phyloP scores from a whole-genome alignment of 78 protist species.

The slime mould (Dictyostelium discoideum) region dicty_2.7 NC_007090.3:5419001-5419500 shows the following conservation, averaged over 20 bases:
- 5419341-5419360: not conserved
- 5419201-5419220: not conserved
- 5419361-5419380: not conserved
- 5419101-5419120: not conserved
- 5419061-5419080: not conserved
- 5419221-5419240: not conserved
- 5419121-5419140: not conserved
- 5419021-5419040: no score
- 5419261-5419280: not conserved
- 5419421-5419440: not conserved
- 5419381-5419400: not conserved
- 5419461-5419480: not conserved
- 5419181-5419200: not conserved
- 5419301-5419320: not conserved
- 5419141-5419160: not conserved
- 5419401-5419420: not conserved
- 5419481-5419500: not conserved
- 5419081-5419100: conserved; percentile 12
- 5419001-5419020: no score
- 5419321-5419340: not conserved
- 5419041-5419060: no score
- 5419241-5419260: not conserved
- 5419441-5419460: not conserved
- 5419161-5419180: not conserved
- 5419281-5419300: not conserved